Percentiles rank a stretch among this genome's conserved stretches.
phyloP scores from a whole-genome alignment of 163 green algal species.

The Volvox carteri region DNA sequence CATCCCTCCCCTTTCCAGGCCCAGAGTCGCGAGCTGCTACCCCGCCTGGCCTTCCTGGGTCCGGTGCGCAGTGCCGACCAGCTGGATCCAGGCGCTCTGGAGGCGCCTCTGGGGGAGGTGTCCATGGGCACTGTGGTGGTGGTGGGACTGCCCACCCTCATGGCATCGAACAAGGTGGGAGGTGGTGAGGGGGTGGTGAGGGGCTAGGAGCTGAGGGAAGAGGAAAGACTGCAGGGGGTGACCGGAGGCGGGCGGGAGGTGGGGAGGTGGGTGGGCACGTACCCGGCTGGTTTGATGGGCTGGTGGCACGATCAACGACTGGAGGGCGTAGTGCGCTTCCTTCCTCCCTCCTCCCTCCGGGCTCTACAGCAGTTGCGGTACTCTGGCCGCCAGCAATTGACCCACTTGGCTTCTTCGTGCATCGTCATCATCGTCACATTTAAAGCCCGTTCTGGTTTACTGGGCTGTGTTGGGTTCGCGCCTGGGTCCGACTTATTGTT shows the following conservation, averaged over 20 bases:
- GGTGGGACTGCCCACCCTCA: constrained; percentile 39
- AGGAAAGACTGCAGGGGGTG: neutral
- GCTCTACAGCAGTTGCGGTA: too few relatives aligned
- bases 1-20: neutral
- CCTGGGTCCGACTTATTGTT: too few relatives aligned
- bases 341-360: too few relatives aligned
- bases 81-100: constrained; percentile 11
- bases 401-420: too few relatives aligned
- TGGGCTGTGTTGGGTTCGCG: too few relatives aligned
- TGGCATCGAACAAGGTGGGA: constrained; percentile 44
- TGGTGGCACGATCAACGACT: too few relatives aligned
- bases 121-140: neutral
- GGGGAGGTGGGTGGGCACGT: too few relatives aligned
- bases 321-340: too few relatives aligned
- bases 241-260: neutral
- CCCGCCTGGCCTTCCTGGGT: constrained; percentile 23
- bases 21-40: constrained; percentile 27
- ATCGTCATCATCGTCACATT: too few relatives aligned
- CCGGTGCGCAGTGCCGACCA: constrained; percentile 13
- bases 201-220: neutral
- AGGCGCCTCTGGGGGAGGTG: constrained; percentile 27
- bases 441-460: too few relatives aligned
- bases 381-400: too few relatives aligned
- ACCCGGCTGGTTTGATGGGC: too few relatives aligned
- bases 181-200: neutral